phyloP scores from a whole-genome alignment of 2,329 filamentous ascomycete species.

The Dactylonectria estremocensis region DNA sequence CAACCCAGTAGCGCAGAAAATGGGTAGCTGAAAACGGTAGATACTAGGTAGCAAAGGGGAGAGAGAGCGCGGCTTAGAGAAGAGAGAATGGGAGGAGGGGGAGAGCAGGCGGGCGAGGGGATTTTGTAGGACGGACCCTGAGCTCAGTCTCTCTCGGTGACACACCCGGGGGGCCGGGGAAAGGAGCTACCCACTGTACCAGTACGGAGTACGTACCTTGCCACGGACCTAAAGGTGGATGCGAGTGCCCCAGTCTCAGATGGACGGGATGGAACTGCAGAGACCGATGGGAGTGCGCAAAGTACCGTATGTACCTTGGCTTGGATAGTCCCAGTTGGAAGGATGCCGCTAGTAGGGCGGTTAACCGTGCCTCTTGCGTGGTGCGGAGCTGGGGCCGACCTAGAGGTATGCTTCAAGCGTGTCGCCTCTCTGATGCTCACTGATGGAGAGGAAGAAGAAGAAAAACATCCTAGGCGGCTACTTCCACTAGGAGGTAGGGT shows the following conservation, averaged over 20 bases:
- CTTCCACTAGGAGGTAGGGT: slow-evolving; percentile 20
- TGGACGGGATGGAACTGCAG: neutral
- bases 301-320: slow-evolving; percentile 9
- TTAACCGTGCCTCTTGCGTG: slow-evolving; percentile 42
- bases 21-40: slow-evolving; percentile 25
- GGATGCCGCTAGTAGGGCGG: slow-evolving; percentile 28
- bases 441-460: neutral
- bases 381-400: slow-evolving; percentile 43
- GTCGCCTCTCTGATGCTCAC: slow-evolving; percentile 21
- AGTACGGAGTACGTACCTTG: slow-evolving; percentile 16
- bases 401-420: slow-evolving; percentile 32
- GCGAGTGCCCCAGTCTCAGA: slow-evolving; percentile 19
- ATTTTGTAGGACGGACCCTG: slow-evolving; percentile 47
- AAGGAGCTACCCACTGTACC: slow-evolving; percentile 38
- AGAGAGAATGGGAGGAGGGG: slow-evolving; percentile 43
- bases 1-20: slow-evolving; percentile 44
- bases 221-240: too few relatives aligned
- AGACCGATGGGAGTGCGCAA: neutral
- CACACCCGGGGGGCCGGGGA: slow-evolving; percentile 44
- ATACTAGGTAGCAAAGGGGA: slow-evolving; percentile 30
- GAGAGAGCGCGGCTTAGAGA: slow-evolving; percentile 39
- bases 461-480: slow-evolving; percentile 22
- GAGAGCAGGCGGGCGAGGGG: slow-evolving; percentile 45
- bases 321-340: slow-evolving; percentile 25
- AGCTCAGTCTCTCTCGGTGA: slow-evolving; percentile 41